Base-by-base conservation (phyloP, 2,329 filamentous ascomycete genomes). In the Fusarium oligoseptatum region DNA sequence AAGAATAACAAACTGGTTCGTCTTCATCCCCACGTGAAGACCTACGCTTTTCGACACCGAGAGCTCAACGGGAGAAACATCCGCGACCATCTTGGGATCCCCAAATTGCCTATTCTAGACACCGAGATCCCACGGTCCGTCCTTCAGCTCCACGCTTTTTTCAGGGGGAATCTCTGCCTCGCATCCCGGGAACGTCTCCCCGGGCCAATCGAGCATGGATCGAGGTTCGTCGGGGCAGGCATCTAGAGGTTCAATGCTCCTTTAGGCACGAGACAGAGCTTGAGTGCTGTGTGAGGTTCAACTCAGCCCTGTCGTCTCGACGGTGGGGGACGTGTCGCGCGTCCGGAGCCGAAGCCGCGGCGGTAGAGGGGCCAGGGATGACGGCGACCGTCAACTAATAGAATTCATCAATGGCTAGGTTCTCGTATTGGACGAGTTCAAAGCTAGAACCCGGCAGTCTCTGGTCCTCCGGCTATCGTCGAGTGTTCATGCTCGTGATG, bases 21-120 rank as follows among this genome's bases (percentile, higher is more conserved):
- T 66, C 41, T 39, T 24, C 50, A 66, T 68, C 67, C 64, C 64
- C 76, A 78, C 76, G 75, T 77, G 72, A 78, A 77, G 72, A 68
- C 56, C 73, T 78, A 67, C 76, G 64, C 60, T 75, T 79, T 78
- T 63, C 62, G 72, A 78, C 72, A 78, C 77, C 77, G 77, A 78
- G 55, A 71, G 60, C 61, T 64, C 41, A 48, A 60, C 66, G 61
- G 58, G 39, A 39, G 66, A 66, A 69, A 43, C 43, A 71, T 65
- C 71, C 60, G 62, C 39, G 45, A 57, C 68, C 68, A 22, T 64
- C 64, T 66, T 34, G 32, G 41, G 37, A 75, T 68, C 68, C 65
- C 57, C 55, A 60, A 37, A 55, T 70, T 68, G 27, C 74, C 74
- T 65, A 10, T 73, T 76, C 43, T n/a, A 60, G 71, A 76, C 74